Percentiles rank a stretch among this genome's conserved stretches.
Conservation (phyloP, 2,329 filamentous ascomycete genomes). For the Aspergillus persii region DNA sequence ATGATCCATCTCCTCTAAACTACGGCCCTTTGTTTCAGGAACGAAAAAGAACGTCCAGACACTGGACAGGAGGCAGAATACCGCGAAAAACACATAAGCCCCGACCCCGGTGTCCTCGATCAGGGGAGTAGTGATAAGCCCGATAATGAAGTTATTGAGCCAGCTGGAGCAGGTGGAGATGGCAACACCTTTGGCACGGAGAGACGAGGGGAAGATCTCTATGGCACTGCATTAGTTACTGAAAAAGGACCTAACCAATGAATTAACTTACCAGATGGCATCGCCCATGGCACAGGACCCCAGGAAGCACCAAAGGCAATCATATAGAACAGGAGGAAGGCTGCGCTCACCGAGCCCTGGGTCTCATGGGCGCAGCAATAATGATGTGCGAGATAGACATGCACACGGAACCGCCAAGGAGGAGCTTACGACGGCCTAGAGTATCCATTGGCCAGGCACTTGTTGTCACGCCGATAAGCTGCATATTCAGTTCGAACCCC, state of each 20-base stretch:
- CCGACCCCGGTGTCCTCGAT: conserved; percentile 53
- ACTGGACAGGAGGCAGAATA: conserved; percentile 46
- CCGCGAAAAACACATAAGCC: conserved; percentile 56
- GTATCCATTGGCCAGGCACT: no score
- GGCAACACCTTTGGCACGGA: conserved; percentile 38
- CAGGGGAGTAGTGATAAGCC: conserved; percentile 61
- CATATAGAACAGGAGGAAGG: no score
- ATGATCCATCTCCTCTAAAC: conserved; percentile 16
- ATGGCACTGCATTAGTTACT: no score
- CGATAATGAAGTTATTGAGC: conserved; percentile 45
- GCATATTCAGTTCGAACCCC: conserved; percentile 31
- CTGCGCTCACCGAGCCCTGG: no score
- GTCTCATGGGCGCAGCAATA: no score
- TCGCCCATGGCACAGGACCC: conserved; percentile 36
- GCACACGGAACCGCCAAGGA: no score
- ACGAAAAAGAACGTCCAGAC: conserved; percentile 17
- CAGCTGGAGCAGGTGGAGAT: conserved; percentile 35
- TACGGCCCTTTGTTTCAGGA: conserved; percentile 16
- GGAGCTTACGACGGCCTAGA: no score
- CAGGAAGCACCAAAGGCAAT: no score
- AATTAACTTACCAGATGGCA: no score
- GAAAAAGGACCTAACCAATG: no score
- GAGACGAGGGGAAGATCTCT: conserved; percentile 38
- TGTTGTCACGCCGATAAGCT: conserved; percentile 36
- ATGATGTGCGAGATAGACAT: conserved; percentile 28